These are phyloP conservation scores for Skeletonema marinoi DNA, from an alignment of 108 stramenopile genomes.

Conservation along the genomic window DNA sequence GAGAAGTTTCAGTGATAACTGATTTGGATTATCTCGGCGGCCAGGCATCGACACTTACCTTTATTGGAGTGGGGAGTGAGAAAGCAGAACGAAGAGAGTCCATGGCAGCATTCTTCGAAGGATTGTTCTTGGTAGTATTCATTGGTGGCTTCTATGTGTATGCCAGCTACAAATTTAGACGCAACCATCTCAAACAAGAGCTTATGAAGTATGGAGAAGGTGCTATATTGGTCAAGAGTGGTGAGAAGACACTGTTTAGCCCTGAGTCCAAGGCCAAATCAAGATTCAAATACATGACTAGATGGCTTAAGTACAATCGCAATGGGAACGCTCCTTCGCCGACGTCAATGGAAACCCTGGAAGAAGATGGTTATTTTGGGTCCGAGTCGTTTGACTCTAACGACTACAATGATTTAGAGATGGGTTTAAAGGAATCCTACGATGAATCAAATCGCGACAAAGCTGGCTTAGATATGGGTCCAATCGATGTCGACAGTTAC, in stretches of 20 bases:
- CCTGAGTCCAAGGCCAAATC: not conserved
- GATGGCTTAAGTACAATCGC: not conserved
- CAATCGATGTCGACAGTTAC: constrained; percentile 10
- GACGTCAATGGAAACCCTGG: constrained; percentile 12
- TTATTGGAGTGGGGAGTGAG: not conserved
- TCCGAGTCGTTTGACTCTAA: constrained; percentile 19
- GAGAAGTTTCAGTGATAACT: constrained; percentile 21
- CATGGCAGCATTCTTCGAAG: constrained; percentile 23
- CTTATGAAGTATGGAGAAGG: constrained; percentile 18
- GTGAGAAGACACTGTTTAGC: not conserved
- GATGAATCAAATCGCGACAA: constrained; percentile 21
- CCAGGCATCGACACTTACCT: not conserved
- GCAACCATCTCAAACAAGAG: constrained; percentile 26
- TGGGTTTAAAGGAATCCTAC: constrained; percentile 27
- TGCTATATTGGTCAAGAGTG: constrained; percentile 23
- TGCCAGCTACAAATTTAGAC: constrained; percentile 20
- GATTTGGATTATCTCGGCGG: constrained; percentile 29
- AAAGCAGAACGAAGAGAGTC: constrained; percentile 24
- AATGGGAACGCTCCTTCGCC: not conserved
- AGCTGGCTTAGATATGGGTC: constrained; percentile 36
- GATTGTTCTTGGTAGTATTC: constrained; percentile 19
- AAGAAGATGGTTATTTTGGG: constrained; percentile 35
- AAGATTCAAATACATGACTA: not conserved
- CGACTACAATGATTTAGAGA: constrained; percentile 36
- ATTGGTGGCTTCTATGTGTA: constrained; percentile 35